A percentile compares a stretch with the other conserved stretches of the same genome.
Conservation (phyloP, 2,329 filamentous ascomycete species). For the Alternaria gansuensis region DNA sequence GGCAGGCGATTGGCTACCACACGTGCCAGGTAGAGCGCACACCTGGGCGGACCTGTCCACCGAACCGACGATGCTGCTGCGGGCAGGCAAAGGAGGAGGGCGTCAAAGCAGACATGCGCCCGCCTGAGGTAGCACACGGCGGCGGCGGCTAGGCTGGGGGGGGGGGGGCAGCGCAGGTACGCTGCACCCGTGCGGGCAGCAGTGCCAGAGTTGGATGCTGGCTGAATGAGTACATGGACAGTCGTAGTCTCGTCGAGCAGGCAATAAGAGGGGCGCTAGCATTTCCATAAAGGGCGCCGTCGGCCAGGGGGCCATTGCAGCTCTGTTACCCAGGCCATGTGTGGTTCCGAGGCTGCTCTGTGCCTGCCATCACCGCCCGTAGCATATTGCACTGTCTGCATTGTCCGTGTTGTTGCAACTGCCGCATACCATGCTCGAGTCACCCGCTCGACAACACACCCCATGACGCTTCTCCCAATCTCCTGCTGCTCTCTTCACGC, state of each 20-base stretch:
- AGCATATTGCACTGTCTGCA: neutral
- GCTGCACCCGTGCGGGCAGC: slow-evolving; percentile 30
- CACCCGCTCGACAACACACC: slow-evolving; percentile 4
- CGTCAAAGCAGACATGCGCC: slow-evolving; percentile 28
- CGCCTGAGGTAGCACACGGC: slow-evolving; percentile 31
- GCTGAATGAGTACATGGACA: neutral
- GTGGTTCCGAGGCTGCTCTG: neutral
- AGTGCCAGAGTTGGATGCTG: neutral
- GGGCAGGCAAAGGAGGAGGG: slow-evolving; percentile 4
- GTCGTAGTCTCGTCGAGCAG: neutral
- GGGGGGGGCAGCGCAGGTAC: slow-evolving; percentile 38
- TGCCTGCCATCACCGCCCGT: no score
- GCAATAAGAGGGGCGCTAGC: slow-evolving; percentile 25
- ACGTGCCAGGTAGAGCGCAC: neutral
- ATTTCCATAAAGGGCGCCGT: slow-evolving; percentile 19
- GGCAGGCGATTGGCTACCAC: slow-evolving; percentile 21
- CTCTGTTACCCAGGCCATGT: slow-evolving; percentile 15
- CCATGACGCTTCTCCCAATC: slow-evolving; percentile 4
- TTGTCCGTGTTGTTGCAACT: neutral
- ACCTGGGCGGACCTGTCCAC: slow-evolving; percentile 2
- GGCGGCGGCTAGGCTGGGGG: slow-evolving; percentile 22
- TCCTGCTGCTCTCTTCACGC: slow-evolving; percentile 3
- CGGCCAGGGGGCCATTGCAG: slow-evolving; percentile 29
- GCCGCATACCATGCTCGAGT: neutral
- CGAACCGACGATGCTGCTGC: slow-evolving; percentile 2